A percentile compares a stretch with the other conserved stretches of the same genome.
Evolutionary conservation across 805 yeast species (phyloP).

Genomic region (Scheffersomyces lignosus): DNA sequence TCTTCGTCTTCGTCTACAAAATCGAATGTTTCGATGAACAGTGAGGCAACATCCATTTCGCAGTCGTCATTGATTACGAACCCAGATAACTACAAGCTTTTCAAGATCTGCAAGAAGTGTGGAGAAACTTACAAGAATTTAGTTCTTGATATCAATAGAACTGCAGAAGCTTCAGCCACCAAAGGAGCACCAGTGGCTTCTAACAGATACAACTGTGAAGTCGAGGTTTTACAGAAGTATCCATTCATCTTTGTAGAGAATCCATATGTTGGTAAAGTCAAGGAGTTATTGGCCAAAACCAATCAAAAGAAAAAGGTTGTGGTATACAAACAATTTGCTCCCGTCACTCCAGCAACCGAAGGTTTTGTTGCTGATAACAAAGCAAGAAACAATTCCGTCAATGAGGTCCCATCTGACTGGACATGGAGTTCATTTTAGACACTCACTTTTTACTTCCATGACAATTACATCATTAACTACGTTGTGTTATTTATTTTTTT

Average conservation of each 20-base stretch:
- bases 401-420: constrained; percentile 18
- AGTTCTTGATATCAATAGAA: constrained; percentile 8
- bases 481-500: too few relatives aligned
- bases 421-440: constrained; percentile 24
- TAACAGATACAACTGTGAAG: constrained; percentile 7
- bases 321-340: not conserved
- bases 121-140: constrained; percentile 23
- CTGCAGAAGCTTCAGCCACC: constrained; percentile 6
- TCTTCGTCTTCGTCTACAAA: constrained; percentile 13
- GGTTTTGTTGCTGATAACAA: too few relatives aligned
- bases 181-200: constrained; percentile 19
- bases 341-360: not conserved
- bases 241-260: constrained; percentile 24
- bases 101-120: constrained; percentile 36
- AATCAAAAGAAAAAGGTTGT: not conserved
- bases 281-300: not conserved
- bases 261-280: constrained; percentile 18
- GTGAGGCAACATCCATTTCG: not conserved
- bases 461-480: not conserved
- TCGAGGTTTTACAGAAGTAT: constrained; percentile 5
- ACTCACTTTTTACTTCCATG: not conserved
- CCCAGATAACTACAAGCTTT: constrained; percentile 17
- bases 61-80: constrained; percentile 1
- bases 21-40: not conserved
- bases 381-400: constrained; percentile 9